These are phyloP conservation scores for Hanseniaspora lindneri DNA, from an alignment of 805 yeast genomes.

Conservation along the genomic window DNA sequence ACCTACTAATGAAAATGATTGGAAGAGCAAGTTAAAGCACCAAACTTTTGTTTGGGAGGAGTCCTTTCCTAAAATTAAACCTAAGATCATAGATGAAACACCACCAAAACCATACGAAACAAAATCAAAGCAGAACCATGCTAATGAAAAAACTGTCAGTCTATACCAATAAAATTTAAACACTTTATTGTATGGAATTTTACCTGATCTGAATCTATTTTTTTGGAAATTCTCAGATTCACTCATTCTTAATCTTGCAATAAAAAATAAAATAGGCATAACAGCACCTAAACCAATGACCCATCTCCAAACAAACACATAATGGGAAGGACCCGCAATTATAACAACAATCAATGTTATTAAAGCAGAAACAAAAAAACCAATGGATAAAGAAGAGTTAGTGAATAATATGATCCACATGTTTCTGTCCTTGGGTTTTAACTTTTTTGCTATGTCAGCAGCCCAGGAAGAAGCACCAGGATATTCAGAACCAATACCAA, in stretches of 20 bases:
- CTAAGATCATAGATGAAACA: constrained; percentile 63
- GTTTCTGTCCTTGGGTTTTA: constrained; percentile 71
- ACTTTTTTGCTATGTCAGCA: constrained; percentile 86
- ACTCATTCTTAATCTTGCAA: constrained; percentile 61
- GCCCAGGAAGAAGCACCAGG: constrained; percentile 82
- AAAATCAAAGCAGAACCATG: constrained; percentile 91
- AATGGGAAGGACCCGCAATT: constrained; percentile 61
- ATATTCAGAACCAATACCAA: constrained; percentile 90
- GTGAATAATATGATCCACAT: constrained; percentile 86
- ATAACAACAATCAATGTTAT: constrained; percentile 77
- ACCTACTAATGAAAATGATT: constrained; percentile 87
- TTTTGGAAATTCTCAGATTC: constrained; percentile 65
- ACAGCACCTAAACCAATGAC: constrained; percentile 84
- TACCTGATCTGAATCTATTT: constrained; percentile 49
- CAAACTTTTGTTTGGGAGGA: constrained; percentile 56
- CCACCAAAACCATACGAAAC: constrained; percentile 79
- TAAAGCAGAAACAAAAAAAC: constrained; percentile 72
- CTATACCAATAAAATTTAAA: constrained; percentile 79
- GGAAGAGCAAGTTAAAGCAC: constrained; percentile 88
- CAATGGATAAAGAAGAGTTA: constrained; percentile 73
- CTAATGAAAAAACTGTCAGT: constrained; percentile 50
- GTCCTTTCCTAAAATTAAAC: constrained; percentile 43
- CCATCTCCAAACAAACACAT: constrained; percentile 83
- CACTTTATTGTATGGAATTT: constrained; percentile 53
- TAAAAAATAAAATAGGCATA: constrained; percentile 68